Conservation (phyloP, 129 eudicot species). For the Heracleum sosnowskyi region DNA sequence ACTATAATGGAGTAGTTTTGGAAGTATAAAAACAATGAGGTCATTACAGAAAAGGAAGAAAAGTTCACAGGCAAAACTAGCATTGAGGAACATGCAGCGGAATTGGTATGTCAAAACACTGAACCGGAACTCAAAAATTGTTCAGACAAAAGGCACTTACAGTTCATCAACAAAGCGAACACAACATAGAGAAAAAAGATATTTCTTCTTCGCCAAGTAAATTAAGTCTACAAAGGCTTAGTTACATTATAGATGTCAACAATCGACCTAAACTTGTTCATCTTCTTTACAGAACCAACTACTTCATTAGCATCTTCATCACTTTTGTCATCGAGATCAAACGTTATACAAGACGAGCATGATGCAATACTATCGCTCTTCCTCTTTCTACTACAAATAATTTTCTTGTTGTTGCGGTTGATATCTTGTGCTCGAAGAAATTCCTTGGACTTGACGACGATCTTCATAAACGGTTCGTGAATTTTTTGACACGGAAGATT, state of each 20-base stretch:
- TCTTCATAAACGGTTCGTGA: neutral
- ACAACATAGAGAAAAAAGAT: too few species aligned
- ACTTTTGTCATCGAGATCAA: neutral
- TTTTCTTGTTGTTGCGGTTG: neutral
- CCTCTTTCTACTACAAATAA: neutral
- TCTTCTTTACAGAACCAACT: neutral
- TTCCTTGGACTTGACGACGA: neutral
- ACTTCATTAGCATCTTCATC: neutral
- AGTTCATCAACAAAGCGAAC: too few species aligned
- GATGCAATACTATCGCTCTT: neutral
- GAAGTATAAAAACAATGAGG: too few species aligned
- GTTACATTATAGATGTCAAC: neutral
- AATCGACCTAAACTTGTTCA: neutral
- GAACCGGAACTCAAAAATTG: too few species aligned
- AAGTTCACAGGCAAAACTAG: too few species aligned
- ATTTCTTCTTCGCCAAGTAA: neutral
- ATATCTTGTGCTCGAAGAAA: neutral
- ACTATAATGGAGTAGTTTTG: too few species aligned
- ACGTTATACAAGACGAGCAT: neutral
- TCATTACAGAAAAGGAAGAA: too few species aligned
- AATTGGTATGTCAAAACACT: too few species aligned
- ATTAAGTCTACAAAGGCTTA: neutral
- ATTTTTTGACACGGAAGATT: neutral
- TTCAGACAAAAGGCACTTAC: too few species aligned
- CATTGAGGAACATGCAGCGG: too few species aligned